Evolutionary conservation across 805 yeast genomes (phyloP).

Genomic region (Soucietia sequanensis): DNA sequence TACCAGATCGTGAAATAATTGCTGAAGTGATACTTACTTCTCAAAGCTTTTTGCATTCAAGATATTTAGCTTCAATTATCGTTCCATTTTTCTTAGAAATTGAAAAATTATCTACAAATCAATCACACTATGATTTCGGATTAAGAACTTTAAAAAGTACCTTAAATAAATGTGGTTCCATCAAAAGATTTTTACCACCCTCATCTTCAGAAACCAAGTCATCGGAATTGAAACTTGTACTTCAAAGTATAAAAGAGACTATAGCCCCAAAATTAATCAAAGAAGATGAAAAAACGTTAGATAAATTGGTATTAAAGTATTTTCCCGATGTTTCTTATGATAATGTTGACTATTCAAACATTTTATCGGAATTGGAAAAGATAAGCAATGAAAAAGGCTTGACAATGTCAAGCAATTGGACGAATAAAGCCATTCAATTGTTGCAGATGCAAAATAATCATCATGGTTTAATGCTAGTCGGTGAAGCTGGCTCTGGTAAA

Average conservation of each 20-base stretch:
- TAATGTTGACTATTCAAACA: constrained; percentile 17
- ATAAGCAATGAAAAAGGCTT: constrained; percentile 32
- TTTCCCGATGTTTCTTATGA: constrained; percentile 24
- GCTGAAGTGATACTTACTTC: constrained; percentile 70
- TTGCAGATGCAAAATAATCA: constrained; percentile 58
- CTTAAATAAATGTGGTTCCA: constrained; percentile 55
- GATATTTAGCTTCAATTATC: constrained; percentile 42
- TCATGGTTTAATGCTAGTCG: constrained; percentile 82
- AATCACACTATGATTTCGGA: constrained; percentile 88
- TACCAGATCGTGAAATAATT: constrained; percentile 68
- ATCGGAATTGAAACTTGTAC: constrained; percentile 33
- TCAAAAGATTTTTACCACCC: constrained; percentile 23
- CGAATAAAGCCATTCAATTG: constrained; percentile 58
- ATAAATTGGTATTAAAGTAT: constrained; percentile 12
- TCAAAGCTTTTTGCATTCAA: constrained; percentile 61
- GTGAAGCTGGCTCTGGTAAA: constrained; percentile 76
- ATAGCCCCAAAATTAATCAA: constrained; percentile 65
- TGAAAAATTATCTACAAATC: constrained; percentile 42
- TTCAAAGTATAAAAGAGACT: constrained; percentile 57
- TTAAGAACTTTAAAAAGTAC: constrained; percentile 75
- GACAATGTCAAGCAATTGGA: constrained; percentile 40
- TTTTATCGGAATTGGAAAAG: constrained; percentile 22
- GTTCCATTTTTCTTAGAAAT: constrained; percentile 56
- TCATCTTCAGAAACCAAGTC: not conserved
- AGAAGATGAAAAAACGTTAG: constrained; percentile 48